Percentiles rank a stretch among this genome's conserved stretches.
phyloP scores from a whole-genome alignment of 2,329 filamentous ascomycete genomes.

The Penicillium rolfsii region DNA sequence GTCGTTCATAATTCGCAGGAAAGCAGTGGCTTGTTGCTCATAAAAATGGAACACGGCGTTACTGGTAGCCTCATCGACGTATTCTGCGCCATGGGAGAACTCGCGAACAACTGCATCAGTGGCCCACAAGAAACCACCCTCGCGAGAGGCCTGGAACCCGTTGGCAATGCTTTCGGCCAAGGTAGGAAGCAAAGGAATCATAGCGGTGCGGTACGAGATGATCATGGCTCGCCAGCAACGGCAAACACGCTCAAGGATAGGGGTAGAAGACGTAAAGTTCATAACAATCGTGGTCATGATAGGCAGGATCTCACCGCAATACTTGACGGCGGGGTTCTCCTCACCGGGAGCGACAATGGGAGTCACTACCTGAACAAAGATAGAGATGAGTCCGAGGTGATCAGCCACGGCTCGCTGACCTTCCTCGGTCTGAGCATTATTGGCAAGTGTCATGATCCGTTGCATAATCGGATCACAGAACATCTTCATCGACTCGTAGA shows the following conservation, averaged over 20 bases:
- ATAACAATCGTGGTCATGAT: slow-evolving; percentile 84
- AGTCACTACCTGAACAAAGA: slow-evolving; percentile 78
- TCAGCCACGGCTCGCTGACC: slow-evolving; percentile 89
- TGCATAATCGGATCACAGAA: slow-evolving; percentile 91
- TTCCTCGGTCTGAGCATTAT: slow-evolving; percentile 79
- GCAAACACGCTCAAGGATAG: slow-evolving; percentile 91
- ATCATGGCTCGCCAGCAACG: slow-evolving; percentile 97
- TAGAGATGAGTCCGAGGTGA: slow-evolving; percentile 87
- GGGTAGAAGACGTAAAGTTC: slow-evolving; percentile 81
- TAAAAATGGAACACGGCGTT: slow-evolving; percentile 93
- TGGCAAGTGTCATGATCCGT: slow-evolving; percentile 82
- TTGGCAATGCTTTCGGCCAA: slow-evolving; percentile 86
- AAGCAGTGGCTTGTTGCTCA: slow-evolving; percentile 86
- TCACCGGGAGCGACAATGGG: slow-evolving; percentile 73
- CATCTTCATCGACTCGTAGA: slow-evolving; percentile 83
- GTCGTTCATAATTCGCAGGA: slow-evolving; percentile 86
- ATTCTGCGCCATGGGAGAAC: slow-evolving; percentile 87
- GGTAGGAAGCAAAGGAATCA: slow-evolving; percentile 78
- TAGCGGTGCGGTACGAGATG: slow-evolving; percentile 88
- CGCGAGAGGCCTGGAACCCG: slow-evolving; percentile 81
- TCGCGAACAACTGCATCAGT: slow-evolving; percentile 93
- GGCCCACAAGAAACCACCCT: slow-evolving; percentile 99
- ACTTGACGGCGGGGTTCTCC: slow-evolving; percentile 89
- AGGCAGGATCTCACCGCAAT: slow-evolving; percentile 92
- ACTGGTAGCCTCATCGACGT: slow-evolving; percentile 78